Base-by-base conservation (phyloP, 1,284 basidiomycete species). In the Rhodofomes roseus region DNA sequence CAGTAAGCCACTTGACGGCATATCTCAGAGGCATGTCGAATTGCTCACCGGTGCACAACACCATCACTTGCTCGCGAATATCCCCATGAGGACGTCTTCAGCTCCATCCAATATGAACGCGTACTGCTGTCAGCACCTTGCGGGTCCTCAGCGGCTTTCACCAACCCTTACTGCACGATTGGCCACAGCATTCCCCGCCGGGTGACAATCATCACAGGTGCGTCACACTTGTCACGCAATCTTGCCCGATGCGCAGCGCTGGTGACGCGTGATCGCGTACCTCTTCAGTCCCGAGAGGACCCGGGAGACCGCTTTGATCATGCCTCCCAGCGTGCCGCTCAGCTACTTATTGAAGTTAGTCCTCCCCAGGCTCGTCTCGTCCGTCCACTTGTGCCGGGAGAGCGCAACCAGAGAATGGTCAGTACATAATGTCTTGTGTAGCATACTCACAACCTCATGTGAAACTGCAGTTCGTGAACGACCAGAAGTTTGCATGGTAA, bases 401-500 rank as follows among this genome's bases (percentile, higher is more conserved):
- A 37, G 18, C 4, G 22, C 50, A 34, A 9, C 31, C 5, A 52
- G 31, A 36, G 20, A n/a, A 55, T 55, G 54, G 54, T 59, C 16
- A 43, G 53, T 40, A 37, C 22, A 3, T 22, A 11, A 20, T 4
- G 2, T 46, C 16, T 14, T 8, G 5, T 55, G 8, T 12, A 25
- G 1, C 2, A 4, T n/a, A 16, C 6, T 51, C 20, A 7, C 18
- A 36, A n/a, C n/a, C n/a, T n/a, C n/a, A n/a, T n/a, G n/a, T n/a
- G n/a, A n/a, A n/a, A n/a, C n/a, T n/a, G n/a, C n/a, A n/a, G n/a
- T 87, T 81, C 69, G 81, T 93, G 64, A 91, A 93, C 75, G 85
- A 84, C 73, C 86, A 89, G 79, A 93, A 93, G 76, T 92, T 88
- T 73, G 90, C 90, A 58, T 92, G 90, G 90, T 90, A 68, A 56